phyloP scores from a whole-genome alignment of 1,139 yeast genomes.

The Yamadazyma aaseri region DNA sequence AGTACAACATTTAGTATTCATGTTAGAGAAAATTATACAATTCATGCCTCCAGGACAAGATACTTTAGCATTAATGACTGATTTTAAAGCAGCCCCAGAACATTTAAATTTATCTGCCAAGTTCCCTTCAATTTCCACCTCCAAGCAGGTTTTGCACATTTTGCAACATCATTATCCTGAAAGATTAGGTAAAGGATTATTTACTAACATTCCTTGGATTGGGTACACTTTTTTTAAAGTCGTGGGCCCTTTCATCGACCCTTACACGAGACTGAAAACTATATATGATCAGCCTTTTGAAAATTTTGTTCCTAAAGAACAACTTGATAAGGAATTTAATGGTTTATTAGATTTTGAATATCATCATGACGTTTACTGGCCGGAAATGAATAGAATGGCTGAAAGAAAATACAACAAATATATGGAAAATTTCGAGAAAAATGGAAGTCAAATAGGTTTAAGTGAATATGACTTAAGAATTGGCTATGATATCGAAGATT shows the following conservation, averaged over 20 bases:
- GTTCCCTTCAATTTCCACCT: slow-evolving; percentile 43
- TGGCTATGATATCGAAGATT: slow-evolving; percentile 13
- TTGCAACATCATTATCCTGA: slow-evolving; percentile 96
- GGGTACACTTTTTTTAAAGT: slow-evolving; percentile 88
- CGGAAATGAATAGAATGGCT: slow-evolving; percentile 58
- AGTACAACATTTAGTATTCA: slow-evolving; percentile 88
- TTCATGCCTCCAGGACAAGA: slow-evolving; percentile 97
- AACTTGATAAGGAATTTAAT: slow-evolving; percentile 80
- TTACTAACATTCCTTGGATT: slow-evolving; percentile 90
- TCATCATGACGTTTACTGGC: slow-evolving; percentile 80
- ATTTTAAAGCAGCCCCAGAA: slow-evolving; percentile 66
- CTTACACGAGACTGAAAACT: slow-evolving; percentile 86
- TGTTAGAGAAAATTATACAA: slow-evolving; percentile 87
- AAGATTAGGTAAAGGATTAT: slow-evolving; percentile 83
- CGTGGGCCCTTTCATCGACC: slow-evolving; percentile 93
- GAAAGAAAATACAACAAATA: slow-evolving; percentile 54
- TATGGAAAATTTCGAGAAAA: slow-evolving; percentile 57
- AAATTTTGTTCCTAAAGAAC: slow-evolving; percentile 75
- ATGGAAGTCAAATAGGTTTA: slow-evolving; percentile 74
- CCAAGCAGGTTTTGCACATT: slow-evolving; percentile 81
- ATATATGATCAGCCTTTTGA: slow-evolving; percentile 88
- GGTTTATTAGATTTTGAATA: slow-evolving; percentile 84
- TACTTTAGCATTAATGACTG: slow-evolving; percentile 82
- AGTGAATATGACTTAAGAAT: slow-evolving; percentile 50
- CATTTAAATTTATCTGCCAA: slow-evolving; percentile 39